Percentiles rank a stretch among this genome's conserved stretches.
phyloP scores from a whole-genome alignment of 139 green algal genomes.

The Chlorella ohadii region DNA sequence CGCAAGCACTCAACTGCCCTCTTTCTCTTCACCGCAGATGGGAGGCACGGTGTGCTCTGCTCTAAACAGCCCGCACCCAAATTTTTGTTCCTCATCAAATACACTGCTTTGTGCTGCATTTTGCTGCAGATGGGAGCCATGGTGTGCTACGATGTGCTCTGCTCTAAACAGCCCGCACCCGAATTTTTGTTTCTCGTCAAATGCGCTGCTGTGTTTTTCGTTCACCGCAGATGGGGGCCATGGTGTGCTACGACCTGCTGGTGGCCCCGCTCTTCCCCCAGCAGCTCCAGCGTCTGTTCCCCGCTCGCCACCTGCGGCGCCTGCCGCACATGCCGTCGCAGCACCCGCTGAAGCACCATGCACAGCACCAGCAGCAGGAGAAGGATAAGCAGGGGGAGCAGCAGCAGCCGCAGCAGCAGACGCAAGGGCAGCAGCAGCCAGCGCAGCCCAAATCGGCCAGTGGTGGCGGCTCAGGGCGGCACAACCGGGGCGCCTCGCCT shows the following conservation, averaged over 20 bases:
- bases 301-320: background rate
- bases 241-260: constrained; percentile 68
- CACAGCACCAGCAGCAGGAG: background rate
- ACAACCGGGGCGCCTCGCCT: background rate
- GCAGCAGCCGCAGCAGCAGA: background rate
- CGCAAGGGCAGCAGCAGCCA: background rate
- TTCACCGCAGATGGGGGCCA: constrained; percentile 47
- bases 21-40: no score
- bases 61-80: no score
- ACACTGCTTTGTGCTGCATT: background rate
- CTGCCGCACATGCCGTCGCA: background rate
- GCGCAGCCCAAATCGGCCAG: background rate
- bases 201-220: background rate
- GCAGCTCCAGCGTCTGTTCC: background rate
- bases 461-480: background rate
- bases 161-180: no score
- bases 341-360: background rate
- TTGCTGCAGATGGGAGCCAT: constrained; percentile 54
- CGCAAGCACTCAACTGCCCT: no score
- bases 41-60: no score
- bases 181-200: no score
- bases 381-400: background rate
- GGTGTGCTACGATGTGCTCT: no score
- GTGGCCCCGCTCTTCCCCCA: constrained; percentile 39
- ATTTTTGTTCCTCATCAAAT: no score